Evolutionary conservation across 768 basidiomycete species (phyloP).

Genomic region (Mycena rosella): DNA sequence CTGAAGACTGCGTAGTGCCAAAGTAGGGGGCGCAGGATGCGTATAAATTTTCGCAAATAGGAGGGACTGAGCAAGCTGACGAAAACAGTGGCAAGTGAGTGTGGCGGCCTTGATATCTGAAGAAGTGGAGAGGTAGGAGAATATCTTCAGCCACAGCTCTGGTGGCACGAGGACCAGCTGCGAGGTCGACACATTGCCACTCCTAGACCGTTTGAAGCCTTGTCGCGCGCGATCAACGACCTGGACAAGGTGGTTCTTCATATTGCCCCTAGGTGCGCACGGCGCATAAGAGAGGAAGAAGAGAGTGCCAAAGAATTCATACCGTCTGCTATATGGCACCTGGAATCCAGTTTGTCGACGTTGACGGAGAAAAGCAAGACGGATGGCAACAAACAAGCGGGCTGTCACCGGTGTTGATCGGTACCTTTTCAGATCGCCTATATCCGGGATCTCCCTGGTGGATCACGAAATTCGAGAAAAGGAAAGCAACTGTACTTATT

Average conservation of each 20-base stretch:
- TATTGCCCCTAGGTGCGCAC: conserved; percentile 1
- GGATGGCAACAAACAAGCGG: conserved; percentile 22
- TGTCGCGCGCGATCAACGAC: conserved; percentile 36
- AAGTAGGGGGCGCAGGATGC: conserved; percentile 15
- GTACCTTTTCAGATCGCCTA: background rate
- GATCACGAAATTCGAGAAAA: background rate
- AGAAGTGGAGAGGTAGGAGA: conserved; percentile 26
- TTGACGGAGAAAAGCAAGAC: background rate
- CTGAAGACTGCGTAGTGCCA: conserved; percentile 17
- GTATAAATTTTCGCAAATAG: conserved; percentile 32
- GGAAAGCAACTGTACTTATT: too few relatives aligned
- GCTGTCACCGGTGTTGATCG: conserved; percentile 10
- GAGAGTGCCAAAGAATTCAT: background rate
- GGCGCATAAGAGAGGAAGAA: background rate
- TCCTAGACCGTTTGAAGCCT: conserved; percentile 36
- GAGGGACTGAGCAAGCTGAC: conserved; percentile 33
- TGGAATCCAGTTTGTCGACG: background rate
- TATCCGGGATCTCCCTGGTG: background rate
- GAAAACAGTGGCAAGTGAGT: conserved; percentile 34
- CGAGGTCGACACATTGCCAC: conserved; percentile 14
- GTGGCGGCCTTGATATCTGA: conserved; percentile 24
- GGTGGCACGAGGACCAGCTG: conserved; percentile 25
- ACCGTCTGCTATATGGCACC: conserved; percentile 13
- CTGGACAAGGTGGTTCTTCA: conserved; percentile 37
- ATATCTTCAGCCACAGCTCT: conserved; percentile 32